These are phyloP conservation scores for Pontederia crassipes DNA, from an alignment of 176 grass and related monocot genomes.

Conservation along the genomic window DNA sequence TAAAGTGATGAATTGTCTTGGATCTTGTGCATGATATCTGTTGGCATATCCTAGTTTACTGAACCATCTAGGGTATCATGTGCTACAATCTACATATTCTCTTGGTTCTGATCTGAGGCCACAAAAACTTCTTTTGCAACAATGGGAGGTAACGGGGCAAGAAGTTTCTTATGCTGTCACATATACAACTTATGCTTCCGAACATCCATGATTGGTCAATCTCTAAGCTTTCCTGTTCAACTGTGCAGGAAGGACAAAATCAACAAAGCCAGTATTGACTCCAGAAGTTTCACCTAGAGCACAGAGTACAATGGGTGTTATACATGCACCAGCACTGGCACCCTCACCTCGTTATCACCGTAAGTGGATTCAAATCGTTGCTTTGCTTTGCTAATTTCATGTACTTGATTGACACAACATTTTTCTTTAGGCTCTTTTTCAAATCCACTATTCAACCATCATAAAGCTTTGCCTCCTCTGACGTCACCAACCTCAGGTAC, in stretches of 20 bases:
- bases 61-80: too few species aligned
- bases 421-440: constrained; percentile 21
- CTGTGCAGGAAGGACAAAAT: constrained; percentile 15
- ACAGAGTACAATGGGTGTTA: constrained; percentile 13
- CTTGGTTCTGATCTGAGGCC: too few species aligned
- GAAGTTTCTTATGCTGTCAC: too few species aligned
- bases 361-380: constrained; percentile 10
- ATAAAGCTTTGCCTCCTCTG: constrained; percentile 27
- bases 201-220: not conserved
- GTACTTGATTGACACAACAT: not conserved
- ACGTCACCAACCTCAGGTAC: constrained; percentile 26
- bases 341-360: constrained; percentile 35
- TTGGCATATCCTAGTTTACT: too few species aligned
- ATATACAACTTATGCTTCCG: too few species aligned
- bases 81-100: too few species aligned
- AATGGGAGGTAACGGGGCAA: too few species aligned
- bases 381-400: constrained; percentile 1
- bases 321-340: constrained; percentile 28
- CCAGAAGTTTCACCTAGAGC: not conserved
- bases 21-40: too few species aligned
- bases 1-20: too few species aligned
- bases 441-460: constrained; percentile 33
- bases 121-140: too few species aligned
- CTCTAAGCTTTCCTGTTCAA: not conserved
- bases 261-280: constrained; percentile 1